Evolutionary conservation across 352 stramenopile species (phyloP).

Genomic region (Phytophthora litchii): DNA sequence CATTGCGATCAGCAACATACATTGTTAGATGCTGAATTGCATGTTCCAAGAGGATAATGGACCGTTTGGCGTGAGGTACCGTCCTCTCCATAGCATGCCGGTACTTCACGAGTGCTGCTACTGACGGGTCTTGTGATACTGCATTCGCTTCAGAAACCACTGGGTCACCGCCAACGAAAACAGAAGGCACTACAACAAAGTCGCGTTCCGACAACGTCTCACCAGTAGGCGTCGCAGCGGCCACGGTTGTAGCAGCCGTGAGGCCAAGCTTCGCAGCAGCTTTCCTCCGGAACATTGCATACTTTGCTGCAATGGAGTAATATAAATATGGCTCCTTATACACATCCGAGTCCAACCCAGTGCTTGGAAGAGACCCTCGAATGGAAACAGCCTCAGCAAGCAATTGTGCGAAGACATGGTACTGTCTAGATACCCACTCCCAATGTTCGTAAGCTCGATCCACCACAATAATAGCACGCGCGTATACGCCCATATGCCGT

Average conservation of each 20-base stretch:
- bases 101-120: constrained; percentile 68
- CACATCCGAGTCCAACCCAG: constrained; percentile 74
- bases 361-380: constrained; percentile 53
- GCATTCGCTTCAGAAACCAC: constrained; percentile 56
- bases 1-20: constrained; percentile 70
- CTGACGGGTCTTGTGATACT: constrained; percentile 49
- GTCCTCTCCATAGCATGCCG: constrained; percentile 61
- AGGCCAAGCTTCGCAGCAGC: constrained; percentile 66
- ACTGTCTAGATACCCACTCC: constrained; percentile 86
- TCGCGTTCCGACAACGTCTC: constrained; percentile 46
- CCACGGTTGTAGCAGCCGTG: constrained; percentile 22
- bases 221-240: constrained; percentile 17
- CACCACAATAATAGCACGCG: constrained; percentile 49
- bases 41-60: constrained; percentile 80
- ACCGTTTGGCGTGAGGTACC: constrained; percentile 68
- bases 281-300: constrained; percentile 76
- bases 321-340: constrained; percentile 91
- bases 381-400: constrained; percentile 75
- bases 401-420: constrained; percentile 88
- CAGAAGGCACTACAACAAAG: constrained; percentile 76
- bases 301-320: constrained; percentile 85
- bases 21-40: constrained; percentile 76
- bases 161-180: constrained; percentile 74
- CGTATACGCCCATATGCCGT: constrained; percentile 78
- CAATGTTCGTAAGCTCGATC: constrained; percentile 83